phyloP scores from a whole-genome alignment of 75 land plant species.

The Selaginella tamariscina region DNA sequence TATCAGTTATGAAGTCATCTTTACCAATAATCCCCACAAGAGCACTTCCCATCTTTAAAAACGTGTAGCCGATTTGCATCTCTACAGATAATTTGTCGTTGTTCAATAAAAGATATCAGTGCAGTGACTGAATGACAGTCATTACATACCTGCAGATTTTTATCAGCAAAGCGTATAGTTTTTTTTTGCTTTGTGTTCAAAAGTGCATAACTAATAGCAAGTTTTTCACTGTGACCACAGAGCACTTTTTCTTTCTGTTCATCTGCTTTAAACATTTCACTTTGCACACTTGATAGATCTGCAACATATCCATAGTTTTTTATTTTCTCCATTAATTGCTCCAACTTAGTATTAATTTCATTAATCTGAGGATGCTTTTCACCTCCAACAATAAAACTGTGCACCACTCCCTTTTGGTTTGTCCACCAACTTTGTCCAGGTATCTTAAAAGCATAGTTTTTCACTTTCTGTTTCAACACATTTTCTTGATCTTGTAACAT shows the following conservation, averaged over 20 bases:
- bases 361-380: not conserved
- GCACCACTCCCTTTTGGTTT: not conserved
- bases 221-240: constrained; percentile 8
- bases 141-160: constrained; percentile 5
- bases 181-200: not conserved
- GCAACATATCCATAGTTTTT: not conserved
- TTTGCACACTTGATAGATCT: not conserved
- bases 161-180: not conserved
- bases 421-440: constrained; percentile 9
- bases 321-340: not conserved
- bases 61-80: not conserved
- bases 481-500: not conserved
- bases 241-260: constrained; percentile 1
- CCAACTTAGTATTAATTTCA: not conserved
- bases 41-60: constrained; percentile 5
- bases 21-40: constrained; percentile 10
- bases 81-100: not conserved
- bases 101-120: not conserved
- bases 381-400: not conserved
- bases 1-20: too few relatives aligned
- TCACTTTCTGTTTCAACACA: not conserved
- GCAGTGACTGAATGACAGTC: not conserved
- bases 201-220: not conserved
- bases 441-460: not conserved
- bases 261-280: not conserved